Evolutionary conservation across 2,329 filamentous ascomycete genomes (phyloP).

Genomic region (Hypomyces perniciosus): DNA sequence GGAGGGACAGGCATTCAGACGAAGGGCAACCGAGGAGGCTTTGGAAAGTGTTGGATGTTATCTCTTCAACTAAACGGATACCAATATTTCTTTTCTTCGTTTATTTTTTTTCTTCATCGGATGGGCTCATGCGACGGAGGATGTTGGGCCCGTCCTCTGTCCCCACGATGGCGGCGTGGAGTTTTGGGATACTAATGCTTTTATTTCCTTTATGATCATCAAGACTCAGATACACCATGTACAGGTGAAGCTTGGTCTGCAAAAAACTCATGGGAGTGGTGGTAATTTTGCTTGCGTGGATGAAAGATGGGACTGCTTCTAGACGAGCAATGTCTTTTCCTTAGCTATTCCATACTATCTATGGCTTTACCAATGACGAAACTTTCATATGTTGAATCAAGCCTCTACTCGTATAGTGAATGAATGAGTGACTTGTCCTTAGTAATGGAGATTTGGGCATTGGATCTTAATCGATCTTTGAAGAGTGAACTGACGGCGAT

Average conservation of each 20-base stretch:
- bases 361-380: no score
- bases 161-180: conserved; percentile 8
- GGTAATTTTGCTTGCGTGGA: background rate
- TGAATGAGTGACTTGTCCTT: no score
- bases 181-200: conserved; percentile 10
- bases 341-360: background rate
- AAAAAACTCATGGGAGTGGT: background rate
- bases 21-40: conserved; percentile 5
- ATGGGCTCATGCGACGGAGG: conserved; percentile 12
- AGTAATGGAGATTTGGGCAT: no score
- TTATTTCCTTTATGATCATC: background rate
- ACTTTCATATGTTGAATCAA: no score
- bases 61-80: conserved; percentile 13
- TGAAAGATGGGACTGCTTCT: background rate
- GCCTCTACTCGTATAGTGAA: no score
- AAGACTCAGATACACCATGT: background rate
- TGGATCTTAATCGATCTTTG: no score
- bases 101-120: conserved; percentile 5
- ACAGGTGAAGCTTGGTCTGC: no score
- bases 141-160: conserved; percentile 7
- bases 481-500: no score
- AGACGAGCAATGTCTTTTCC: background rate
- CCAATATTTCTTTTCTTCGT: conserved; percentile 11
- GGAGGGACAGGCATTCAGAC: conserved; percentile 9
- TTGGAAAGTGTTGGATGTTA: conserved; percentile 7